Conservation (phyloP, 2,329 filamentous ascomycete genomes). For the Dactylellina leptospora region DNA sequence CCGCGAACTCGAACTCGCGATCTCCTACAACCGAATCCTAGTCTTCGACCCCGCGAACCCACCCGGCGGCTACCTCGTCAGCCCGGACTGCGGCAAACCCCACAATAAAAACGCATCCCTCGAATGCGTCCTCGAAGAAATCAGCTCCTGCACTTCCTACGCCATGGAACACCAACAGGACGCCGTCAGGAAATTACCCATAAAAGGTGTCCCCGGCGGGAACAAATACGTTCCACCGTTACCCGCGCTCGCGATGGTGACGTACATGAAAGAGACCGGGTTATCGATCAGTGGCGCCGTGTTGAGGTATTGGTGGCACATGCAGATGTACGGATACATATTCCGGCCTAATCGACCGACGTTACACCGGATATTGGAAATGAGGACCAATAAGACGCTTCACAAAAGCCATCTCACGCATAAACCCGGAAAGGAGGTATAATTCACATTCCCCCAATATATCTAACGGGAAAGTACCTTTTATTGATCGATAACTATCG, state of each 20-base stretch:
- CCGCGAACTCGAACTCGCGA: conserved; percentile 28
- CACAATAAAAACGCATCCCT: conserved; percentile 20
- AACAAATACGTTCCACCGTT: conserved; percentile 28
- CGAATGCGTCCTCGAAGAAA: conserved; percentile 42
- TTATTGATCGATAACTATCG: not conserved
- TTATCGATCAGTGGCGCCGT: conserved; percentile 15
- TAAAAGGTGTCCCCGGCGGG: not conserved
- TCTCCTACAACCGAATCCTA: conserved; percentile 27
- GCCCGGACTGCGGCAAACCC: conserved; percentile 17
- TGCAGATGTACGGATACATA: conserved; percentile 41
- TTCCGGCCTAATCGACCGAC: conserved; percentile 36
- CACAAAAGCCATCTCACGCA: not conserved
- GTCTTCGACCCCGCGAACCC: conserved; percentile 32
- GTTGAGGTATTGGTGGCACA: conserved; percentile 48
- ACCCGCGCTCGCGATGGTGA: conserved; percentile 15
- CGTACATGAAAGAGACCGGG: conserved; percentile 34
- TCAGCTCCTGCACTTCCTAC: conserved; percentile 32
- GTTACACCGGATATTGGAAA: conserved; percentile 34
- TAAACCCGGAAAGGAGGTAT: not conserved
- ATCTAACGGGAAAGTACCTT: not conserved
- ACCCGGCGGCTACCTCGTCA: conserved; percentile 20
- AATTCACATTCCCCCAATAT: too few species aligned
- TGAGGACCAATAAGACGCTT: conserved; percentile 28
- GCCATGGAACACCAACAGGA: conserved; percentile 33
- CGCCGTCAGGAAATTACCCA: conserved; percentile 8